Evolutionary conservation across 345 rosid genomes (phyloP), one percentile per base, ranked within the genome.

Genomic region (Moricandia moricandioides): DNA sequence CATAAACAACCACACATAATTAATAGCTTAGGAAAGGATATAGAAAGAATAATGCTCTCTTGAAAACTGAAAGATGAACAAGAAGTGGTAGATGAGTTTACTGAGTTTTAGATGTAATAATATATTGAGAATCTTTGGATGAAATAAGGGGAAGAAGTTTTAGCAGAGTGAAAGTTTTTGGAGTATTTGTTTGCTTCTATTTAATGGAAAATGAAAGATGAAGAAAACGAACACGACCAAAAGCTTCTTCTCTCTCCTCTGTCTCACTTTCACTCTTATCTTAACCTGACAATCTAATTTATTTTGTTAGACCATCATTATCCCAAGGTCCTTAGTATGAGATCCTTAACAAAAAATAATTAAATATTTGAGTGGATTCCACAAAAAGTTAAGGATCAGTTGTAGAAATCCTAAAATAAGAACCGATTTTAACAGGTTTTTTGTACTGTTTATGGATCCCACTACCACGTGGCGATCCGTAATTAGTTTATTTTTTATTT

Each of bases 111-210:
- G 13, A 39, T 9, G 45, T 9, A 39, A 9, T 39, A n/a, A n/a
- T n/a, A 12, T 37, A 37, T 37, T 6, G 69, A 60, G 13, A 43
- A 56, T 24, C 49, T 54, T 24, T 26, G 26, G 31, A 27, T 0
- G 10, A 27, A 52, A 18, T 12, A 8, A 7, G 8, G 40, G 8
- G 40, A 17, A 39, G 17, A 58, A 67, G 67, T 13, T n/a, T 29
- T 1, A 66, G 37, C 33, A 31, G 58, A 45, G 27, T 57, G 72
- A 74, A 58, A 39, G 10, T 52, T 62, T 62, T 52, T 31, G 54
- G 67, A 74, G 21, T 47, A 67, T 45, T 45, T 14, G 51, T 26
- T 35, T 75, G 68, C 31, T 67, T 49, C 73, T 67, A 67, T 75
- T 67, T 75, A 67, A 58, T 67, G 52, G 37, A 65, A 74, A 18